phyloP scores from a whole-genome alignment of 257 asterid genomes.

The Ilex asprella region DNA sequence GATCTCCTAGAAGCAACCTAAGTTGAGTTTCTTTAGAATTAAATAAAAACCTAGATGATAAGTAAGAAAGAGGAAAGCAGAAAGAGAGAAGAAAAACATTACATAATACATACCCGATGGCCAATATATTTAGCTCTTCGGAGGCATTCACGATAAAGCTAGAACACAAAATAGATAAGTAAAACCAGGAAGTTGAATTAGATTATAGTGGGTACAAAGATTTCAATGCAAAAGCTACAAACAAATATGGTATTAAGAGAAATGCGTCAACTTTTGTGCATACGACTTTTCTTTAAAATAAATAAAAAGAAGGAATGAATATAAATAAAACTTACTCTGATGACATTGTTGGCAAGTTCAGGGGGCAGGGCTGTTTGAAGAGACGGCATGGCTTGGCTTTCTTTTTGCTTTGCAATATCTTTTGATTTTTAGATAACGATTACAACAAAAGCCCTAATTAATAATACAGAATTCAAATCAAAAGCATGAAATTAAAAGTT shows the following conservation, averaged over 20 bases:
- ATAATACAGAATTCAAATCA: too few relatives aligned
- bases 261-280: too few relatives aligned
- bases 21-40: too few relatives aligned
- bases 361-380: slow-evolving; percentile 91
- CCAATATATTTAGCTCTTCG: slow-evolving; percentile 90
- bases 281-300: neutral
- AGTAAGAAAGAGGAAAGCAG: neutral
- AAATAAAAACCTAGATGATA: slow-evolving; percentile 1
- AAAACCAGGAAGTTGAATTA: neutral
- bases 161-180: slow-evolving; percentile 19
- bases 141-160: slow-evolving; percentile 91
- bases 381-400: slow-evolving; percentile 48
- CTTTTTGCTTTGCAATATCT: neutral
- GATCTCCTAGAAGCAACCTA: too few relatives aligned
- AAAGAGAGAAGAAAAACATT: slow-evolving; percentile 5
- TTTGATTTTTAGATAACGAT: too few relatives aligned
- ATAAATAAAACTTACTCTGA: slow-evolving; percentile 46
- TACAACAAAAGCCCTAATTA: too few relatives aligned
- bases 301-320: neutral
- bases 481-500: too few relatives aligned
- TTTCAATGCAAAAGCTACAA: neutral
- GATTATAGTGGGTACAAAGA: neutral
- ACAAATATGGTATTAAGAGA: neutral
- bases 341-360: slow-evolving; percentile 81
- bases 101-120: slow-evolving; percentile 42